Conservation (phyloP, 768 basidiomycete species). For the Boletus rufocinnamomeus region DNA sequence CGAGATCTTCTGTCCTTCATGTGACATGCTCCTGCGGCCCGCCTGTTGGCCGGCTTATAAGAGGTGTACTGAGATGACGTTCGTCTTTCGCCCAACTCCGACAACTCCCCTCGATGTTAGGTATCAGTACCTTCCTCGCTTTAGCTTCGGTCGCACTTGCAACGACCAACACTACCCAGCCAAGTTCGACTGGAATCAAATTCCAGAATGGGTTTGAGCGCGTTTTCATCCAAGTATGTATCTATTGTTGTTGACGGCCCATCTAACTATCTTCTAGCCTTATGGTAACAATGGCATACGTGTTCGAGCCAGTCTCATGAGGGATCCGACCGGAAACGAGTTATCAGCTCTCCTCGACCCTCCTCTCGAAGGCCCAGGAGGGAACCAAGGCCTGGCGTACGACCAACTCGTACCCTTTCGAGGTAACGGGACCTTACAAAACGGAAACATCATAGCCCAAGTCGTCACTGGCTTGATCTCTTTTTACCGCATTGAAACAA, state of each 20-base stretch:
- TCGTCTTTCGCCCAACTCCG: neutral
- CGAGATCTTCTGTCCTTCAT: neutral
- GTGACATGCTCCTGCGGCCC: neutral
- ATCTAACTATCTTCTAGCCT: neutral
- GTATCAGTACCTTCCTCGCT: neutral
- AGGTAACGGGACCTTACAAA: neutral
- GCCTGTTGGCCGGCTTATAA: neutral
- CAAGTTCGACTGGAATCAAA: conserved; percentile 35
- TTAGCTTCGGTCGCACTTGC: neutral
- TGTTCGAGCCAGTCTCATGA: neutral
- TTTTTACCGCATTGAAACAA: neutral
- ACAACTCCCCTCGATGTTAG: conserved; percentile 1
- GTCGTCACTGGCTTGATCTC: neutral
- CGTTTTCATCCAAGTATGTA: conserved; percentile 18
- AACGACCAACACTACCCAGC: conserved; percentile 22
- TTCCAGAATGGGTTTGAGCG: conserved; percentile 39
- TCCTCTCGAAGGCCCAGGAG: neutral
- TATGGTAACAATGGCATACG: neutral
- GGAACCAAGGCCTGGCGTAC: neutral
- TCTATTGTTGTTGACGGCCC: neutral
- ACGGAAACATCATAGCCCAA: neutral
- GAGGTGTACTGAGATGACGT: neutral
- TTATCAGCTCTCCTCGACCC: neutral
- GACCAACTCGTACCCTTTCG: neutral
- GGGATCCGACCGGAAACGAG: neutral